Percentiles rank a stretch among this genome's conserved stretches.
Conservation (phyloP, 257 asterid genomes). For the Solanum sejunctum region DNA sequence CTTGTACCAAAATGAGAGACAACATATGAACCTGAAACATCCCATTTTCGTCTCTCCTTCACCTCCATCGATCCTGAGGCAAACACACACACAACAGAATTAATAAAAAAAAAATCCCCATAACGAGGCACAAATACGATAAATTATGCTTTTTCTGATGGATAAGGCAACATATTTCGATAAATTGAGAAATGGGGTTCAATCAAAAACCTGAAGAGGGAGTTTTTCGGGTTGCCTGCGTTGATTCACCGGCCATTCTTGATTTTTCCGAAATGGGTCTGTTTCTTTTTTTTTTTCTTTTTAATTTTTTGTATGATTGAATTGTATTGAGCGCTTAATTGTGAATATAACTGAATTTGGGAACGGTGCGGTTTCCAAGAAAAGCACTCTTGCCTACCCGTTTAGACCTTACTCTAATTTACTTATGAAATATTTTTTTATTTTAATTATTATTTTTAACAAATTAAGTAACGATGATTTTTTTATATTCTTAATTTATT, state of each 20-base stretch:
- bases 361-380: neutral
- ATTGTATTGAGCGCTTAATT: neutral
- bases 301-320: neutral
- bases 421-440: too few species aligned
- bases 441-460: too few species aligned
- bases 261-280: neutral
- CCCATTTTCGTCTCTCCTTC: constrained; percentile 26
- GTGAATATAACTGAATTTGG: neutral
- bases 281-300: neutral
- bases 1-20: constrained; percentile 71
- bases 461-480: too few species aligned
- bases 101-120: neutral
- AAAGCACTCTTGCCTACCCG: neutral
- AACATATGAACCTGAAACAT: constrained; percentile 47
- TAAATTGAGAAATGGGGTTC: neutral
- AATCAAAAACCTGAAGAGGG: constrained; percentile 7
- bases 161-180: neutral
- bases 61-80: constrained; percentile 18
- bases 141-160: neutral
- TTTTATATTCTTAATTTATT: too few species aligned
- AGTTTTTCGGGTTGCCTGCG: constrained; percentile 1
- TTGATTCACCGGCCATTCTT: constrained; percentile 7
- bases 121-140: neutral
- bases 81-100: neutral
- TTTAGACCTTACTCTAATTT: neutral